Base-by-base conservation (phyloP, 2,329 filamentous ascomycete species). In the Pyricularia pennisetigena region DNA sequence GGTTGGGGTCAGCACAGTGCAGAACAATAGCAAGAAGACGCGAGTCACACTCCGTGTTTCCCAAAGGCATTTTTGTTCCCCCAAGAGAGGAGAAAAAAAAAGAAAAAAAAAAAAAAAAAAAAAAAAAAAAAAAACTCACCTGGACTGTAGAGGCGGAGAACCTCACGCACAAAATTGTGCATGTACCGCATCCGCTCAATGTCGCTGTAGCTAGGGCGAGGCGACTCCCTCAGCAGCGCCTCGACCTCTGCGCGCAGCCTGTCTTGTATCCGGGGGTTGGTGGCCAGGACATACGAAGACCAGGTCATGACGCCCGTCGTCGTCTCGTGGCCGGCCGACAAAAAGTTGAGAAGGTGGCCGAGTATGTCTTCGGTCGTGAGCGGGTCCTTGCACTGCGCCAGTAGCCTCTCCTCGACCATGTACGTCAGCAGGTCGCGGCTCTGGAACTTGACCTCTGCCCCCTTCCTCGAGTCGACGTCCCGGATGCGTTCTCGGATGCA, bases 211-310 rank as follows among this genome's bases (percentile, higher is more conserved):
- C 32, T 20, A 1, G 71, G 70, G 4, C 35, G 32, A 23, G 73
- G 71, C 69, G 76, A 71, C 70, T 81, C 77, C 2, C 76, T 77
- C 8, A 82, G 74, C 28, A 78, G 70, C 5, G 82, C 73, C 7
- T 75, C 69, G 4, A 85, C 73, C 70, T 80, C 78, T 24, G 63
- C 69, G 5, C 77, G 75, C 4, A 79, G 70, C 1, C 69, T 71
- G 12, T 73, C 70, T 68, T 79, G 76, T 9, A 80, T 72, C 8
- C 72, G 67, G 3, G 74, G 76, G 26, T 73, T 68, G 0, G 71
- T 76, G 0, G 76, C 74, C 7, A 80, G 70, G 26, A 72, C 69
- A 64, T 77, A 77, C 1, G 74, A 67, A 2, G 74, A 73, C 78
- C 78, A 80, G 8, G 75, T 70, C 4, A 79, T 49, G 3, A 73